These are phyloP conservation scores for Vaccinium darrowii DNA, from an alignment of 148 eudicot species.

Conservation along the genomic window DNA sequence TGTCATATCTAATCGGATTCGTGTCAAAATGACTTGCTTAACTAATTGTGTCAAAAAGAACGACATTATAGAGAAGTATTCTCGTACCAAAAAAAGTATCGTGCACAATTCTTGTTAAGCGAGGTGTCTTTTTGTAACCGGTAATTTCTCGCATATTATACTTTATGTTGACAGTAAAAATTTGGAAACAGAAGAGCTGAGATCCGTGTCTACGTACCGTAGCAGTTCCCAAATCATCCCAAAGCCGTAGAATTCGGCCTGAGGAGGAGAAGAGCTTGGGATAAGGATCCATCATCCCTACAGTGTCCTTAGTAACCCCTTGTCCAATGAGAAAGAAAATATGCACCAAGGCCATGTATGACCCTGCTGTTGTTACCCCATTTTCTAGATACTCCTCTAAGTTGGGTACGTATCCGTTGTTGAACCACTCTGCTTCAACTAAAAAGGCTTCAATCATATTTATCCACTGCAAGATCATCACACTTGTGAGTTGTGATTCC, in stretches of 20 bases:
- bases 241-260: slow-evolving; percentile 52
- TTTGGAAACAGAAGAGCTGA: not conserved
- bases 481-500: not conserved
- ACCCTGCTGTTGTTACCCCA: slow-evolving; percentile 43
- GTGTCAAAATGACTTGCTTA: too few species aligned
- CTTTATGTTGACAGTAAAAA: not conserved
- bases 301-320: slow-evolving; percentile 26
- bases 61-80: too few species aligned
- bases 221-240: slow-evolving; percentile 57
- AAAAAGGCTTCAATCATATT: slow-evolving; percentile 39
- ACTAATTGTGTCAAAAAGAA: too few species aligned
- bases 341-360: slow-evolving; percentile 46
- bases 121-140: too few species aligned
- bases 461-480: slow-evolving; percentile 43
- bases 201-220: not conserved
- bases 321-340: slow-evolving; percentile 43
- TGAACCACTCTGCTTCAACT: slow-evolving; percentile 46
- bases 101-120: too few species aligned
- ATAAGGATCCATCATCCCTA: slow-evolving; percentile 28
- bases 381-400: slow-evolving; percentile 48
- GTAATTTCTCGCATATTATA: not conserved
- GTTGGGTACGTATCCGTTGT: slow-evolving; percentile 29
- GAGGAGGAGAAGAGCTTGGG: slow-evolving; percentile 39
- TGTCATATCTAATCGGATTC: too few species aligned
- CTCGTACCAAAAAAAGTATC: too few species aligned